Base-by-base conservation (phyloP, 768 basidiomycete species). In the Lactarius psammicola region DNA sequence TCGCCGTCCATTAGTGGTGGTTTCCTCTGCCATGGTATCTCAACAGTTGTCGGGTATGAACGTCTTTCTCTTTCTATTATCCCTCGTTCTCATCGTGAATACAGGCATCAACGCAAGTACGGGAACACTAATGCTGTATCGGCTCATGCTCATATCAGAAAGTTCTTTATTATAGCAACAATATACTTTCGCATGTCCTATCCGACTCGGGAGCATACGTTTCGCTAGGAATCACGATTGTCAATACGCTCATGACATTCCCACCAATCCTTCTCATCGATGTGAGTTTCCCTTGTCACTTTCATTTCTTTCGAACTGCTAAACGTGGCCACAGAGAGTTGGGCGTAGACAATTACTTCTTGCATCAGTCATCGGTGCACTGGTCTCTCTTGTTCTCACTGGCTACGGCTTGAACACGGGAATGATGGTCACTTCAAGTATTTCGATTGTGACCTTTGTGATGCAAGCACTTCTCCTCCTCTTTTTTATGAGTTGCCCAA, bases 121-220 rank as follows among this genome's bases (percentile, higher is more conserved):
- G 60, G 4, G 31, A 46, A 18, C 31, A 40, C 18, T 8, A 70
- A 70, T 54, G 30, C 20, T 33, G 46, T 56, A 33, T 4, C 31
- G 13, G 23, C 44, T 60, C 64, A 64, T 38, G 17, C 58, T 60
- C 15, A 63, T 54, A 69, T 60, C 28, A 28, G 33, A 31, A 73
- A 88, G 94, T 96, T 31, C 80, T 96, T 62, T 96, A 94, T 75
- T 96, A 95, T 77, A 92, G 90, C 76, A 95, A 93, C 70, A 84
- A 87, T 56, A 97, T 97, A 69, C 82, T 97, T 30, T 84, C 87
- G 30, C 89, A 85, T 65, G 82, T 92, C 3, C 78, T 97, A 62
- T 93, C 94, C 18, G 82, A 89, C 20, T 75, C 87, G 28, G 94
- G 90, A 0, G 85, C 92, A 23, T 89, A 92, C 70, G 84, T 95